phyloP scores from a whole-genome alignment of 108 stramenopile genomes.

The Cyclotella choctawhatcheeana region DNA sequence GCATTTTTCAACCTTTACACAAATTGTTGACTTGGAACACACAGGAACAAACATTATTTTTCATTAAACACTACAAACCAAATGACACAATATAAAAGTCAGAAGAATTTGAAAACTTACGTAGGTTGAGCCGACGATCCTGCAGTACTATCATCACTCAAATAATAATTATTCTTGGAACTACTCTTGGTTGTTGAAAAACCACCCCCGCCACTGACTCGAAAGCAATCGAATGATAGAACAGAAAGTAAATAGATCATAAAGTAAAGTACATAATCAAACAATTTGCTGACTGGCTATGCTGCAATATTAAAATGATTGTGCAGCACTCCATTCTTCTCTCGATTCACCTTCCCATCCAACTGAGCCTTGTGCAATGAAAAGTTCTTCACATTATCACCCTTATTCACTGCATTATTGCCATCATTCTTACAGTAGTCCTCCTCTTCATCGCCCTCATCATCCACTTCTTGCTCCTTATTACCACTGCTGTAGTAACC shows the following conservation, averaged over 20 bases:
- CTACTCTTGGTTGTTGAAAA: not conserved
- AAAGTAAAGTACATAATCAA: too few relatives aligned
- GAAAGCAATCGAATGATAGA: too few relatives aligned
- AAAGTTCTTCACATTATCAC: constrained; percentile 33
- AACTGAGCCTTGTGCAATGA: constrained; percentile 44
- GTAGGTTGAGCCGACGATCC: constrained; percentile 3
- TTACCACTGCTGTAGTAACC: constrained; percentile 44
- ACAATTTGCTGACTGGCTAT: too few relatives aligned
- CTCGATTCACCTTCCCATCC: constrained; percentile 24
- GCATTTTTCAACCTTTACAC: too few relatives aligned
- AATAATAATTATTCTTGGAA: constrained; percentile 14
- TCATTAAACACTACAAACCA: too few relatives aligned
- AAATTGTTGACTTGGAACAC: too few relatives aligned
- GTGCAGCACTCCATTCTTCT: constrained; percentile 29
- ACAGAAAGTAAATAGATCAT: too few relatives aligned
- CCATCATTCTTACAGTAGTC: not conserved
- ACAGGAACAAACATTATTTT: too few relatives aligned
- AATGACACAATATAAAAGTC: not conserved
- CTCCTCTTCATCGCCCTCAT: not conserved
- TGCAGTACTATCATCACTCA: constrained; percentile 9
- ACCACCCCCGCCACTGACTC: too few relatives aligned
- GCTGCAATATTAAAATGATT: constrained; percentile 52
- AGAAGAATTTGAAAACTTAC: not conserved
- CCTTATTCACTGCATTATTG: not conserved
- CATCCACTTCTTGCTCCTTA: too few relatives aligned